These are phyloP conservation scores for Lentinula edodes DNA, from an alignment of 768 basidiomycete species.

Conservation along the genomic window DNA sequence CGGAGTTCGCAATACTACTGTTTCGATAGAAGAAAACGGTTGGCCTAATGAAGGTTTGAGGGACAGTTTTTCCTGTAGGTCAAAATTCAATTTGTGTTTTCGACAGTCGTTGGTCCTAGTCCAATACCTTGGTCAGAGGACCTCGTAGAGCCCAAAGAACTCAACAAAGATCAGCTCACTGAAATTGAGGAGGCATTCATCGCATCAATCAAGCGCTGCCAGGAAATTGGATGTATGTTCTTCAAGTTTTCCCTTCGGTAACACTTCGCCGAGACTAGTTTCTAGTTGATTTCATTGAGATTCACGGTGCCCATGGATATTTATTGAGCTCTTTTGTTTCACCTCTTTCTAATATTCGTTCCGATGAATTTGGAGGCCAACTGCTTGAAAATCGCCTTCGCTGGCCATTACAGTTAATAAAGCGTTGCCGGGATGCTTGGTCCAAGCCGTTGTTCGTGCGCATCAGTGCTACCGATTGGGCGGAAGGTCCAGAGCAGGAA, in stretches of 20 bases:
- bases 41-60: conserved; percentile 61
- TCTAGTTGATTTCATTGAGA: conserved; percentile 63
- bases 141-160: conserved; percentile 53
- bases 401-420: conserved; percentile 53
- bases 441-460: conserved; percentile 67
- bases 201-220: conserved; percentile 46
- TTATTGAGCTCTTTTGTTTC: conserved; percentile 38
- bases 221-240: conserved; percentile 57
- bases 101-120: conserved; percentile 58
- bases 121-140: conserved; percentile 45
- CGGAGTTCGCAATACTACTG: conserved; percentile 32
- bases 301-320: conserved; percentile 65
- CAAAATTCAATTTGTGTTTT: neutral
- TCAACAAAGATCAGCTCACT: conserved; percentile 51
- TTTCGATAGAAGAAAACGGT: conserved; percentile 49
- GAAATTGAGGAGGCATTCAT: conserved; percentile 57
- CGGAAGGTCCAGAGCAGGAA: conserved; percentile 47
- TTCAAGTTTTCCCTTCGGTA: neutral
- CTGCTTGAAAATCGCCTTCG: conserved; percentile 69
- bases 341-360: conserved; percentile 67
- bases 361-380: conserved; percentile 67
- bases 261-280: neutral
- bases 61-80: neutral
- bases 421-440: conserved; percentile 52
- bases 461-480: conserved; percentile 66